Evolutionary conservation across 305 asterid species (phyloP).

Genomic region (Rubia balearica): DNA sequence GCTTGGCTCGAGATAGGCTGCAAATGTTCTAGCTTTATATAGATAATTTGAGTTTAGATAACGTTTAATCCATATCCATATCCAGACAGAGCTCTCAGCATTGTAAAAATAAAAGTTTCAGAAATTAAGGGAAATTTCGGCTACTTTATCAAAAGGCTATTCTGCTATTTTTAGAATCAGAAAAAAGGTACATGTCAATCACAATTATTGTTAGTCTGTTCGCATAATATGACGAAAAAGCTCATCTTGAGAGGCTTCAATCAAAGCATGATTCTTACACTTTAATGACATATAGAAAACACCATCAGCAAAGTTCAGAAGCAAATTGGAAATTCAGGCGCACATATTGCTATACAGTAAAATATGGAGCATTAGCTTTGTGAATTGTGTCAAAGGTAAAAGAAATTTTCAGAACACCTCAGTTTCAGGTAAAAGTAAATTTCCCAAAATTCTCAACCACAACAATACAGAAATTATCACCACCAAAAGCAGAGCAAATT

Average conservation of each 20-base stretch:
- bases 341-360: background rate
- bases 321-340: background rate
- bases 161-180: constrained; percentile 30
- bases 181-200: constrained; percentile 12
- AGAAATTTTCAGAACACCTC: background rate
- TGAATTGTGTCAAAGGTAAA: background rate
- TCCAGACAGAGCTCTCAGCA: background rate
- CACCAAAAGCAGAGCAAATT: background rate
- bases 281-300: background rate
- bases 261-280: constrained; percentile 25
- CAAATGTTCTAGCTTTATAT: background rate
- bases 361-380: background rate
- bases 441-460: too few species aligned
- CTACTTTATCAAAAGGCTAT: constrained; percentile 12
- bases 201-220: constrained; percentile 37
- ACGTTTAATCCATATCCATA: background rate
- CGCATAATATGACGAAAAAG: constrained; percentile 25
- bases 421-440: background rate
- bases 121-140: constrained; percentile 23
- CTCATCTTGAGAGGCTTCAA: constrained; percentile 16
- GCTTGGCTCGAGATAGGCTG: background rate
- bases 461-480: background rate
- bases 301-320: background rate
- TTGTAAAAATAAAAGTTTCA: constrained; percentile 11
- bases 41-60: constrained; percentile 15